Evolutionary conservation across 108 stramenopile species (phyloP).

Genomic region (Poteriospumella lacustris): DNA sequence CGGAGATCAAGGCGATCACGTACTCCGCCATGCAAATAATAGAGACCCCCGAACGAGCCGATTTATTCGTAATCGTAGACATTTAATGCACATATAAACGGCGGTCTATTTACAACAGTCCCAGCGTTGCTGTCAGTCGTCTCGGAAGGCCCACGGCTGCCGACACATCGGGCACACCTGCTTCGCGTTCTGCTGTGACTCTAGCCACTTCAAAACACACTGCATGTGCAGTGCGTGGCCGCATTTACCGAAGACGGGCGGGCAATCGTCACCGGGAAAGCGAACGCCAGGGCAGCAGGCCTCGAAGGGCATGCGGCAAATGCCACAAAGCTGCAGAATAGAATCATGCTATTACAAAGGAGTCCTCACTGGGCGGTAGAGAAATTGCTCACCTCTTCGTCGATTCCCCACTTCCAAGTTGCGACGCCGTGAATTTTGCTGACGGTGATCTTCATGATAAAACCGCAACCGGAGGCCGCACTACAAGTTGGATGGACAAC

Average conservation of each 20-base stretch:
- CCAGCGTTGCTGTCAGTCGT: too few relatives aligned
- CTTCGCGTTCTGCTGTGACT: slow-evolving; percentile 49
- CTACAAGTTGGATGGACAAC: too few relatives aligned
- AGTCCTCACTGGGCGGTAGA: not conserved
- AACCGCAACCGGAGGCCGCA: too few relatives aligned
- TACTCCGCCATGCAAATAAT: slow-evolving; percentile 64
- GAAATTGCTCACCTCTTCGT: slow-evolving; percentile 39
- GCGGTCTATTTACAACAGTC: too few relatives aligned
- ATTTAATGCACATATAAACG: too few relatives aligned
- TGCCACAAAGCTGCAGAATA: slow-evolving; percentile 46
- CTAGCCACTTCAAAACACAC: slow-evolving; percentile 69
- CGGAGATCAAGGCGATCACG: slow-evolving; percentile 72
- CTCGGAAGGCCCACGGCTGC: slow-evolving; percentile 52
- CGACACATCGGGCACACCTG: slow-evolving; percentile 52
- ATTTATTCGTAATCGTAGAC: slow-evolving; percentile 35
- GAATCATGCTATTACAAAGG: not conserved
- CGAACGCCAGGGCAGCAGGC: slow-evolving; percentile 57
- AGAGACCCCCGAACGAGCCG: not conserved
- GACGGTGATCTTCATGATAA: slow-evolving; percentile 33
- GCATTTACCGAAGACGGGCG: slow-evolving; percentile 68
- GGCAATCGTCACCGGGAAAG: slow-evolving; percentile 39
- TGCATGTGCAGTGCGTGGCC: slow-evolving; percentile 80
- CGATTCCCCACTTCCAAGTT: slow-evolving; percentile 56
- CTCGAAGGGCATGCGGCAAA: slow-evolving; percentile 56
- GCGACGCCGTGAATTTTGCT: slow-evolving; percentile 42